Percentiles rank a stretch among this genome's conserved stretches.
phyloP scores from a whole-genome alignment of 1,139 yeast species.

The Taphrina wiesneri region DNA sequence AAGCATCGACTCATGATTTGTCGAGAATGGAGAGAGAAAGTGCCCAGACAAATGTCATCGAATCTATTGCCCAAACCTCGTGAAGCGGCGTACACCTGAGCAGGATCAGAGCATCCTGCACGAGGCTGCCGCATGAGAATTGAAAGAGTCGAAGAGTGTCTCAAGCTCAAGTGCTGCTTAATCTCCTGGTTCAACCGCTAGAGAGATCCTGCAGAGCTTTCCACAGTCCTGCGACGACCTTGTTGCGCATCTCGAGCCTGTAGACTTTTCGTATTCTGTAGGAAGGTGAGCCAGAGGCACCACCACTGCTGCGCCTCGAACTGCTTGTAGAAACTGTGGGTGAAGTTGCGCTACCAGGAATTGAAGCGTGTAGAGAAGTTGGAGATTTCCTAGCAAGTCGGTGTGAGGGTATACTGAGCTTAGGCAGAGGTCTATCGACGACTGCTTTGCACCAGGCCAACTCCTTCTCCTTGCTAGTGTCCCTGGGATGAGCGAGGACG shows the following conservation, averaged over 20 bases:
- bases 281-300: background rate
- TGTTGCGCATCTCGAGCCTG: conserved; percentile 11
- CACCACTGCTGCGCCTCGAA: background rate
- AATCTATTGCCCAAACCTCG: too few species aligned
- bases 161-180: too few species aligned
- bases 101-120: too few species aligned
- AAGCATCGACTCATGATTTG: too few species aligned
- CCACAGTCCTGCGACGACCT: conserved; percentile 2
- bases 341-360: background rate
- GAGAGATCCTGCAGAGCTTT: conserved; percentile 7
- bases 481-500: background rate
- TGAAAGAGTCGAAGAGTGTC: too few species aligned
- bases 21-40: too few species aligned
- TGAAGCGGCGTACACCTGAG: too few species aligned
- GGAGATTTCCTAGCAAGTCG: background rate
- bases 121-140: too few species aligned
- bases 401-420: background rate
- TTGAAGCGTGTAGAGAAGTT: background rate
- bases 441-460: background rate
- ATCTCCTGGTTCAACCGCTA: too few species aligned
- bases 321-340: background rate
- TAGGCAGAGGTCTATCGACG: background rate
- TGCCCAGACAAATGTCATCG: too few species aligned
- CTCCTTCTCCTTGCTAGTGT: background rate
- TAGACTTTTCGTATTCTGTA: background rate